A percentile compares a stretch with the other conserved stretches of the same genome.
phyloP scores from a whole-genome alignment of 2,329 filamentous ascomycete genomes.

The Ramularia endophylla region DNA sequence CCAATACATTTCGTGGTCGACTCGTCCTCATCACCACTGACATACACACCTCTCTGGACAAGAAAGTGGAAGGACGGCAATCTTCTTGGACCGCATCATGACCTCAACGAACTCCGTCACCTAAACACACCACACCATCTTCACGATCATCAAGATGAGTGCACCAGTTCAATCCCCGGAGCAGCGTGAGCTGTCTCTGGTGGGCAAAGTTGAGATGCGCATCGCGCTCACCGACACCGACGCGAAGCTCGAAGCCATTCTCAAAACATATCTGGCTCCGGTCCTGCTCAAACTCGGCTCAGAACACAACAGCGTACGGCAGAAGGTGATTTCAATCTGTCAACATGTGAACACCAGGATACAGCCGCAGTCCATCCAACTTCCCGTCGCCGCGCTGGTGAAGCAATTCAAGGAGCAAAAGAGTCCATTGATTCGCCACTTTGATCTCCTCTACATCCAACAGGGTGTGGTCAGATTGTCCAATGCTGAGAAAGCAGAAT shows the following conservation, averaged over 20 bases:
- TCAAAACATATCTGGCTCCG: constrained; percentile 74
- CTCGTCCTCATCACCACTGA: no score
- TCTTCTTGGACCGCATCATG: neutral
- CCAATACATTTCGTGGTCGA: no score
- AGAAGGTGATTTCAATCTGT: constrained; percentile 67
- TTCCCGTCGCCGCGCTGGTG: constrained; percentile 78
- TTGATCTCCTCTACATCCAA: constrained; percentile 84
- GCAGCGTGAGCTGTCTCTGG: constrained; percentile 70
- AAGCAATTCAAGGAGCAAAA: constrained; percentile 81
- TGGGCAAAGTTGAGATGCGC: constrained; percentile 78
- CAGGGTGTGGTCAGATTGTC: constrained; percentile 65
- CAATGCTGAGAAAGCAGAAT: constrained; percentile 57
- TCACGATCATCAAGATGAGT: constrained; percentile 4
- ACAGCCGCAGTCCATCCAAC: constrained; percentile 58
- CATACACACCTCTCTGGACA: no score
- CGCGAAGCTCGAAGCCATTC: constrained; percentile 68
- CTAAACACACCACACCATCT: neutral
- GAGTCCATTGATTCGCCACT: constrained; percentile 71
- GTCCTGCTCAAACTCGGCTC: constrained; percentile 82
- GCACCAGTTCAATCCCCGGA: constrained; percentile 36
- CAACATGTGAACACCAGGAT: constrained; percentile 65
- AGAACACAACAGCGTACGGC: constrained; percentile 70
- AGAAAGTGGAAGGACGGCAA: no score
- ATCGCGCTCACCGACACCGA: constrained; percentile 81
- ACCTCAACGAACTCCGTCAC: neutral